These are phyloP conservation scores for Aurinia saxatilis DNA, from an alignment of 345 rosid species.

Conservation along the genomic window DNA sequence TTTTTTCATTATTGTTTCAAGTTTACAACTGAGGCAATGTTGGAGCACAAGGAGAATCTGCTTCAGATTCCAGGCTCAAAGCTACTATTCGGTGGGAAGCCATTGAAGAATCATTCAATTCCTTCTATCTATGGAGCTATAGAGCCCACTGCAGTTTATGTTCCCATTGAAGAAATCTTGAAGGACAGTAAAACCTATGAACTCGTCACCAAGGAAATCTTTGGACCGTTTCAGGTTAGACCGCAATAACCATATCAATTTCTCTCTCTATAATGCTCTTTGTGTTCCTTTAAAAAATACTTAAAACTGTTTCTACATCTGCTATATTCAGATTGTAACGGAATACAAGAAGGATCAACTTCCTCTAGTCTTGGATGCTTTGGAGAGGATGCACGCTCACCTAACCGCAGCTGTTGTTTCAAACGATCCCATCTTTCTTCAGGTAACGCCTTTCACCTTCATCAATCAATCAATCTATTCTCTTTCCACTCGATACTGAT, in stretches of 20 bases:
- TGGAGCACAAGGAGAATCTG: constrained; percentile 71
- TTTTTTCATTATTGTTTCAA: constrained; percentile 20
- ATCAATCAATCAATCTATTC: neutral
- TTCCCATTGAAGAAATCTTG: constrained; percentile 85
- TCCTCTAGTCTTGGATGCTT: constrained; percentile 67
- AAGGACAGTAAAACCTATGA: constrained; percentile 55
- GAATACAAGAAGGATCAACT: constrained; percentile 80
- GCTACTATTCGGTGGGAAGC: constrained; percentile 84
- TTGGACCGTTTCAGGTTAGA: constrained; percentile 95
- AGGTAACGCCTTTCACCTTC: constrained; percentile 41
- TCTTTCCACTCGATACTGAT: neutral
- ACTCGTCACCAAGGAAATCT: constrained; percentile 82
- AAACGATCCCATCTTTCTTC: constrained; percentile 75
- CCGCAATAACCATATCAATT: neutral
- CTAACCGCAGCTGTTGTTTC: constrained; percentile 95
- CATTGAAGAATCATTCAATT: constrained; percentile 73
- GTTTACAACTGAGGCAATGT: constrained; percentile 85
- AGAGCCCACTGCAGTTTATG: constrained; percentile 78
- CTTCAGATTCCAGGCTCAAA: constrained; percentile 78
- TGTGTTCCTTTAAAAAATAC: neutral
- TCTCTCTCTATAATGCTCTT: neutral
- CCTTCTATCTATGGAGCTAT: constrained; percentile 86
- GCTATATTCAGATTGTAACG: constrained; percentile 56
- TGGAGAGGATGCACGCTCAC: constrained; percentile 96
- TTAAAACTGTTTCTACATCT: neutral